Evolutionary conservation across 1,284 basidiomycete genomes (phyloP), one percentile per base, ranked within the genome.

Genomic region (Cutaneotrichosporon spelunceum): DNA sequence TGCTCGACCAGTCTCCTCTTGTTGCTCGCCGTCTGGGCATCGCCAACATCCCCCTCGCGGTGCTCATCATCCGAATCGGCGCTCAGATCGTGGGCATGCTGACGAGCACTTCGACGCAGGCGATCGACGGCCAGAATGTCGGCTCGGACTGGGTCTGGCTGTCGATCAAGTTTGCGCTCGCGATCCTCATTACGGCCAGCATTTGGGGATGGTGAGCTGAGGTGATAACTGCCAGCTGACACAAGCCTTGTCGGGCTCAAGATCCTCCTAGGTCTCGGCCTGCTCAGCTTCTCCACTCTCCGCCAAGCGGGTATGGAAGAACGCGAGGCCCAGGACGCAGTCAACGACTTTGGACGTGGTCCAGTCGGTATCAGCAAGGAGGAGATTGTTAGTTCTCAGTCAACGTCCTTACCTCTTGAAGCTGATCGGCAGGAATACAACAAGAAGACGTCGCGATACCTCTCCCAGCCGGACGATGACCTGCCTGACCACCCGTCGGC

Each of bases 1-100:
- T 96, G 65, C 91, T 97, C 23, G 95, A 99, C 75, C 93, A 97
- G 75, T 93, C 93, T 3, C 95, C 95, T 1, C 84, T 95, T 11
- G 93, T 98, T 33, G 90, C 93, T 0, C 88, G 95, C 2, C 86
- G 96, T 10, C 84, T 99, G 2, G 96, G 96, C 13, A 96, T 99
- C 72, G 89, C 95, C 1, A 88, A 93, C 0, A 82, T 99, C 21
- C 96, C 96, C 0, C 84, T 99, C 1, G 91, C 93, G 0, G 93
- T 93, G 27, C 83, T 99, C 10, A 87, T 89, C n/a, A 86, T 97
- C 62, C 85, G 97, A 30, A 87, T 99, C 34, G 87, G 88, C 34
- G 84, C 87, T 7, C 95, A 98, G 74, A 91, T 90, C 5, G 67
- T 83, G 34, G 80, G 81, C 36, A 85, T 85, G 82, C 78, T 93